Base-by-base conservation (phyloP, 2,329 filamentous ascomycete genomes). In the Metarhizium guizhouense region DNA sequence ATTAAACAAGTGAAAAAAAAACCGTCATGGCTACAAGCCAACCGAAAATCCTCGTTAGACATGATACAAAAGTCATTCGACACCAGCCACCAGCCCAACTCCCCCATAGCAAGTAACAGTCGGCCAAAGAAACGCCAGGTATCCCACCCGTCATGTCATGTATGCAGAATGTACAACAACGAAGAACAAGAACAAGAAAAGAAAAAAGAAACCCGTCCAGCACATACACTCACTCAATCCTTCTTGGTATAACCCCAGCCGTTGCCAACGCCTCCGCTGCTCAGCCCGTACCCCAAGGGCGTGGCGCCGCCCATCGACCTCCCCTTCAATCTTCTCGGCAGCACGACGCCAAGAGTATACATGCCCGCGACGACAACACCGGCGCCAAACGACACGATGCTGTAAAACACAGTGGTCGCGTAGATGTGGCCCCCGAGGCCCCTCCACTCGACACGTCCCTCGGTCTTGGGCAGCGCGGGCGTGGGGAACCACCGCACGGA, bases 401-500 rank as follows among this genome's bases (percentile, higher is more conserved):
- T 76, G 69, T 86, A 86, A 58, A 85, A 85, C 0, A 85, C 69
- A 36, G 82, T 85, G 67, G 81, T 83, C 7, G 81, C 79, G 64
- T 82, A 84, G 36, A 85, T 76, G 60, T 85, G 82, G 0, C 82
- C 81, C 16, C 83, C 82, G 70, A 86, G 77, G 3, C 83, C 83
- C 57, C 79, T 76, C 83, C 83, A 86, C 69, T 84, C 81, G 6
- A 86, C 81, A 58, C 74, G 76, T 11, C 83, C 83, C 68, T 84
- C 83, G n/a, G 77, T 82, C 68, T 79, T 80, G 60, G 88, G 88
- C 60, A 93, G 74, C 42, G 79, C 76, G 0, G 88, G 86, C 29
- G 82, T 87, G 1, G 87, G 87, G 69, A 93, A 94, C 94, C 94
- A 97, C 48, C 90, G 78, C 14, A 97, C 86, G 45, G 84, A 87